Evolutionary conservation across 768 basidiomycete species (phyloP).

Genomic region (Tulasnella sp.): DNA sequence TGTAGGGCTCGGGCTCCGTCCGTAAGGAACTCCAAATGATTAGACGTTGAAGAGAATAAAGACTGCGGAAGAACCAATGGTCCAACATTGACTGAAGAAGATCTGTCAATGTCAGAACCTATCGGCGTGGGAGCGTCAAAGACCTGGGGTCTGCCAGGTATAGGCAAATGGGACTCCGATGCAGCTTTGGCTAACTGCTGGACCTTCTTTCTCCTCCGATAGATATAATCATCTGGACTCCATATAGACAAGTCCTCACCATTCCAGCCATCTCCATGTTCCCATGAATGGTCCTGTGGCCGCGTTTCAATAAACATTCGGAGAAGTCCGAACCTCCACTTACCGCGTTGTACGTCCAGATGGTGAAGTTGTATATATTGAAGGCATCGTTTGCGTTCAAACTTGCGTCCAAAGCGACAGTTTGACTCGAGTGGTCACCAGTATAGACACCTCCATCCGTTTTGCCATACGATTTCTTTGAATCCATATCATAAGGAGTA

Average conservation of each 20-base stretch:
- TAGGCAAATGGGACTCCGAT: neutral
- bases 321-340: conserved; percentile 37
- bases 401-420: conserved; percentile 74
- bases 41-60: neutral
- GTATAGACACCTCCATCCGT: conserved; percentile 42
- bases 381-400: conserved; percentile 58
- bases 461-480: conserved; percentile 70
- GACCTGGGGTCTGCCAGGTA: neutral
- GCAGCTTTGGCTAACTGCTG: conserved; percentile 10
- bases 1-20: conserved; percentile 74
- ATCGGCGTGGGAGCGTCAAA: neutral
- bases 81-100: too few relatives aligned
- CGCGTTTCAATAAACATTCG: neutral
- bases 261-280: conserved; percentile 95
- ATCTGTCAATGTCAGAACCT: too few relatives aligned
- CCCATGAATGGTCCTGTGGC: conserved; percentile 16
- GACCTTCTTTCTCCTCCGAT: conserved; percentile 8
- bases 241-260: conserved; percentile 87
- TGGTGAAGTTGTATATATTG: conserved; percentile 63
- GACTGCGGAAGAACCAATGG: conserved; percentile 1
- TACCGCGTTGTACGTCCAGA: conserved; percentile 83
- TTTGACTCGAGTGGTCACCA: conserved; percentile 37
- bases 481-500: conserved; percentile 88
- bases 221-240: conserved; percentile 56
- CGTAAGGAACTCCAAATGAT: conserved; percentile 54